Evolutionary conservation across 352 stramenopile genomes (phyloP).

Genomic region (Phytophthora tentaculata): DNA sequence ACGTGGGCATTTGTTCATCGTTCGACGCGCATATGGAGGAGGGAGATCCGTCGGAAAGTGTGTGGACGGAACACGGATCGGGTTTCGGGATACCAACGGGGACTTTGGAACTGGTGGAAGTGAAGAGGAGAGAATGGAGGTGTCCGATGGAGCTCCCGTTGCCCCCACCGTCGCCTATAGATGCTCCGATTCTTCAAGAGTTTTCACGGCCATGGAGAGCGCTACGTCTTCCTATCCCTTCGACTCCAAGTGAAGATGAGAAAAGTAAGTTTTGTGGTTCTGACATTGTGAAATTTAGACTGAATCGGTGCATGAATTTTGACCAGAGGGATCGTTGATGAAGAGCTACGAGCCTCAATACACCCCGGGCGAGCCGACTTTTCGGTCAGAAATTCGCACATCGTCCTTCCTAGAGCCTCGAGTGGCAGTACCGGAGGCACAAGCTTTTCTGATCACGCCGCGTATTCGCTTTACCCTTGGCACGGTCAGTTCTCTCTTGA

Average conservation of each 20-base stretch:
- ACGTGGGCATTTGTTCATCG: neutral
- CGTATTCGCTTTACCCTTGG: slow-evolving; percentile 61
- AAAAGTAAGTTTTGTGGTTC: slow-evolving; percentile 7
- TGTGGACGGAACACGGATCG: slow-evolving; percentile 14
- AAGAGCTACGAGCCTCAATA: slow-evolving; percentile 77
- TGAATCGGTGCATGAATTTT: no score
- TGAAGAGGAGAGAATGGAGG: slow-evolving; percentile 28
- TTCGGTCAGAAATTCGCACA: slow-evolving; percentile 45
- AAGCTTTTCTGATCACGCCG: slow-evolving; percentile 50
- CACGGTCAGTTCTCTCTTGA: slow-evolving; percentile 34
- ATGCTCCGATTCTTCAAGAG: slow-evolving; percentile 47
- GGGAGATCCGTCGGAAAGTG: neutral
- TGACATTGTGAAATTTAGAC: no score
- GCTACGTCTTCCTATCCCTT: slow-evolving; percentile 31
- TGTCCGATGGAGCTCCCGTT: slow-evolving; percentile 31
- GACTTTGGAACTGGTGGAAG: slow-evolving; percentile 32
- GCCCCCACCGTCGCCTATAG: slow-evolving; percentile 13
- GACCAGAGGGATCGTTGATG: slow-evolving; percentile 46
- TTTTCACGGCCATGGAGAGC: slow-evolving; percentile 47
- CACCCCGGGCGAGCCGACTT: slow-evolving; percentile 44
- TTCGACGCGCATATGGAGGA: slow-evolving; percentile 17
- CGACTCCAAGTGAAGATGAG: neutral
- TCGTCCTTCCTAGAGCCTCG: slow-evolving; percentile 53
- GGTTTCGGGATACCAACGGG: slow-evolving; percentile 35
- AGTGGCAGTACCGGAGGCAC: slow-evolving; percentile 55